Evolutionary conservation across 208 protist species (phyloP).

Genomic region (Crithidia fasciculata): DNA sequence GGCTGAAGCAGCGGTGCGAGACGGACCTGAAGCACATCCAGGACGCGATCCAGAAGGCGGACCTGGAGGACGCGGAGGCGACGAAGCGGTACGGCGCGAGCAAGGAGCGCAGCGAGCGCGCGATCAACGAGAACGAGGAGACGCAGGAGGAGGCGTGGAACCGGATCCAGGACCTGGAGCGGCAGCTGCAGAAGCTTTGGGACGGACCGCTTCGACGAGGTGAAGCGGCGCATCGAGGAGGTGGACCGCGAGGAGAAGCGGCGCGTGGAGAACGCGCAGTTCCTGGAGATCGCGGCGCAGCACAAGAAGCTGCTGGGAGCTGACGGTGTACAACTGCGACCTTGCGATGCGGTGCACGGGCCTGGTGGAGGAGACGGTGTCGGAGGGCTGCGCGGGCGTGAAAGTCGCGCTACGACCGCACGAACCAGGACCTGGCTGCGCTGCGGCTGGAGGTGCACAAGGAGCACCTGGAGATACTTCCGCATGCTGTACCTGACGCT

Average conservation of each 20-base stretch:
- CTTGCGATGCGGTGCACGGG: constrained; percentile 68
- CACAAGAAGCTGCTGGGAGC: constrained; percentile 88
- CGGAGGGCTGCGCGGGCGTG: constrained; percentile 71
- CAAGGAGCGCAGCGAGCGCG: constrained; percentile 79
- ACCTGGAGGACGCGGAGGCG: constrained; percentile 81
- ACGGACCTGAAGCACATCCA: constrained; percentile 78
- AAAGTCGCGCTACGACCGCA: constrained; percentile 82
- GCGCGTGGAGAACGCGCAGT: constrained; percentile 83
- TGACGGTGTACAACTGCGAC: constrained; percentile 86
- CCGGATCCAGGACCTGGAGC: constrained; percentile 84
- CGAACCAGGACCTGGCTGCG: constrained; percentile 67
- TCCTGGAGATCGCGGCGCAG: constrained; percentile 73
- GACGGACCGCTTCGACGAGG: constrained; percentile 82
- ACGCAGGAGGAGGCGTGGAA: constrained; percentile 81
- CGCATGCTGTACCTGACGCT: constrained; percentile 82
- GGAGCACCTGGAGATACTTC: constrained; percentile 83
- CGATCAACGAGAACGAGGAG: constrained; percentile 72
- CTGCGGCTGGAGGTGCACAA: constrained; percentile 81
- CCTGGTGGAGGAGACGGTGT: constrained; percentile 76
- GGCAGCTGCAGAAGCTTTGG: constrained; percentile 76
- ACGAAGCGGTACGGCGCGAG: constrained; percentile 73
- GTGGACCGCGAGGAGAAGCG: constrained; percentile 81
- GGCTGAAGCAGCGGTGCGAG: constrained; percentile 80
- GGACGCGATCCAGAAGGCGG: constrained; percentile 82
- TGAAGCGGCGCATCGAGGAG: constrained; percentile 88